Evolutionary conservation across 768 basidiomycete genomes (phyloP).

Genomic region (Collybiopsis confluens): DNA sequence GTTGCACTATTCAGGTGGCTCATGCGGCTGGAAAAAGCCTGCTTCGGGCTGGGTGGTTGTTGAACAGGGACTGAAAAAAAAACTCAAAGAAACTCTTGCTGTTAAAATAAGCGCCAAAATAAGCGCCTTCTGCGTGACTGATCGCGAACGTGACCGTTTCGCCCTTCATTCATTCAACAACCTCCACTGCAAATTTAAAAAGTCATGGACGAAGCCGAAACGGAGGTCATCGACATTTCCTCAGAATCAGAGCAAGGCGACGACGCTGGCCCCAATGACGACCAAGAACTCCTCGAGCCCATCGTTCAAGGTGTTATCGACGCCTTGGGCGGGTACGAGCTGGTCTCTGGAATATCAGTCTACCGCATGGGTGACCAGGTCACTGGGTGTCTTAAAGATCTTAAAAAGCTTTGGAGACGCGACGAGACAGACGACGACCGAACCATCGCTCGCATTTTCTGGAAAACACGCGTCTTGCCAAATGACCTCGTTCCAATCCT

Average conservation of each 20-base stretch:
- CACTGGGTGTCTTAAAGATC: conserved; percentile 83
- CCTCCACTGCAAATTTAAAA: no score
- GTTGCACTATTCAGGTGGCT: no score
- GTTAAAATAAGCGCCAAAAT: no score
- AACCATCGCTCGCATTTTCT: conserved; percentile 90
- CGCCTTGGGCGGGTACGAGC: conserved; percentile 76
- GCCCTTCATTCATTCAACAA: no score
- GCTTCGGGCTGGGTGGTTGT: no score
- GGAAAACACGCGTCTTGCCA: conserved; percentile 77
- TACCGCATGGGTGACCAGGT: conserved; percentile 82
- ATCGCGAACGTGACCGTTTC: no score
- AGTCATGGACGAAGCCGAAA: conserved; percentile 20
- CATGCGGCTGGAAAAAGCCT: no score
- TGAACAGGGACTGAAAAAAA: no score
- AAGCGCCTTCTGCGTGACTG: no score
- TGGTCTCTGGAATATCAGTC: conserved; percentile 21
- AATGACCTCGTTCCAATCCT: conserved; percentile 89
- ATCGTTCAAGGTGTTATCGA: conserved; percentile 72
- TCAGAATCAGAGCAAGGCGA: conserved; percentile 25
- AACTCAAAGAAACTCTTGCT: no score
- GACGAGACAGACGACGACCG: conserved; percentile 97
- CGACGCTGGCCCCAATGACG: conserved; percentile 24
- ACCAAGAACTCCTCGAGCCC: conserved; percentile 58
- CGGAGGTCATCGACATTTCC: conserved; percentile 36
- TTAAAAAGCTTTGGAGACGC: conserved; percentile 94